Base-by-base conservation (phyloP, 305 asterid species). In the Lippia alba region DNA sequence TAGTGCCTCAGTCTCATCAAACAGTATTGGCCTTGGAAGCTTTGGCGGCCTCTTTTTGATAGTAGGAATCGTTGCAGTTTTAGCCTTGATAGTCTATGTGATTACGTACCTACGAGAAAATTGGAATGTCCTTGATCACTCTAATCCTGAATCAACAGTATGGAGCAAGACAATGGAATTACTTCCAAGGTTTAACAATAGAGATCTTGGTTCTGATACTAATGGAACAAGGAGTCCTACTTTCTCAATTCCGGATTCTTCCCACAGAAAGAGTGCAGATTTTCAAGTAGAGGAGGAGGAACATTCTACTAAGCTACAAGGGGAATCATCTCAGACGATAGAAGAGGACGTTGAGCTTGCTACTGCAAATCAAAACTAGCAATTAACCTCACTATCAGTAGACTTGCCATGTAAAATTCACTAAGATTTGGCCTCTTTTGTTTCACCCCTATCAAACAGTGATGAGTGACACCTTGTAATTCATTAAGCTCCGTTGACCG, bases 291-390 rank as follows among this genome's bases (percentile, higher is more conserved):
- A 36, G 9, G 41, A 5, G 41, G 41, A 36, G 41, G 5, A 36
- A 2, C 8, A 5, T 2, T 0, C 0, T 3, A 36, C 41, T 4
- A 36, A 8, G 6, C 41, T 2, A 36, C 41, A 50, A 44, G 58
- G 14, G 7, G 69, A 45, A 33, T 2, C 56, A n/a, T 8, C 51
- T 40, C 58, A 33, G 62, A 48, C 40, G 72, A 36, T 36, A 36
- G 5, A 36, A 5, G 8, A 4, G 41, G 41, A 36, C 8, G 50
- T 20, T 51, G 62, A 74, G 69, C 69, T 58, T 46, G 73, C 18
- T 40, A n/a, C 10, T 19, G 45, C 48, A 15, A 65, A 46, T 45
- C 32, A 45, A 40, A 53, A 50, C 20, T 17, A 20, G 12, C 32
- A 50, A 36, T 19, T 17, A 51, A 51, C 20, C 45, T 45, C n/a